These are phyloP conservation scores for Camillea tinctor DNA, from an alignment of 2,329 filamentous ascomycete genomes.

Conservation along the genomic window DNA sequence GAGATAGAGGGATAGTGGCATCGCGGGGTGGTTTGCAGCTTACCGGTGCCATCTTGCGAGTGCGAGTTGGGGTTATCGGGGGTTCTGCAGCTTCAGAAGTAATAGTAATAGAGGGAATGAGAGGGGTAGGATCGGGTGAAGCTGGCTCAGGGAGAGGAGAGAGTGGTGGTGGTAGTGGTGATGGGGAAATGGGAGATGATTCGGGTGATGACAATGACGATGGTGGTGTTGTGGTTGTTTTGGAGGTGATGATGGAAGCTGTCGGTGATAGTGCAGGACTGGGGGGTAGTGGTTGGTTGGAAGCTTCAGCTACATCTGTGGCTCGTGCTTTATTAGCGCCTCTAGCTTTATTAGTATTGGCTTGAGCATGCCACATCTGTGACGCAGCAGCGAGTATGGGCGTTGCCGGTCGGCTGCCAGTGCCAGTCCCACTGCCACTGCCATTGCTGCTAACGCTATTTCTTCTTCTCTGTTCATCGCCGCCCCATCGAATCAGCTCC, in stretches of 20 bases:
- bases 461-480: too few species aligned
- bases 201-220: slow-evolving; percentile 20
- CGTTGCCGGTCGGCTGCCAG: slow-evolving; percentile 2
- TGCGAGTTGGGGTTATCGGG: slow-evolving; percentile 25
- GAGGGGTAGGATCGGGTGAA: slow-evolving; percentile 30
- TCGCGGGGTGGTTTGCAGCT: slow-evolving; percentile 34
- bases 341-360: slow-evolving; percentile 5
- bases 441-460: slow-evolving; percentile 24
- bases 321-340: slow-evolving; percentile 3
- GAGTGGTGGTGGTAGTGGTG: slow-evolving; percentile 28
- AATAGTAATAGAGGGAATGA: slow-evolving; percentile 25
- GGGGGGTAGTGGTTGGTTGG: slow-evolving; percentile 29
- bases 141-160: slow-evolving; percentile 30
- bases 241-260: slow-evolving; percentile 23
- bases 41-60: slow-evolving; percentile 57
- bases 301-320: slow-evolving; percentile 18
- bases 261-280: slow-evolving; percentile 29
- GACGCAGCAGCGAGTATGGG: slow-evolving; percentile 17
- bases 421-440: slow-evolving; percentile 18
- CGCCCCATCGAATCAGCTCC: slow-evolving; percentile 42
- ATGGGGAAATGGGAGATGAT: slow-evolving; percentile 26
- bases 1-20: slow-evolving; percentile 8
- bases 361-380: slow-evolving; percentile 15
- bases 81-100: slow-evolving; percentile 27
- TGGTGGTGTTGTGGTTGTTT: slow-evolving; percentile 10